These are phyloP conservation scores for Thielaviopsis punctulata DNA, from an alignment of 2,329 filamentous ascomycete species.

Conservation along the genomic window DNA sequence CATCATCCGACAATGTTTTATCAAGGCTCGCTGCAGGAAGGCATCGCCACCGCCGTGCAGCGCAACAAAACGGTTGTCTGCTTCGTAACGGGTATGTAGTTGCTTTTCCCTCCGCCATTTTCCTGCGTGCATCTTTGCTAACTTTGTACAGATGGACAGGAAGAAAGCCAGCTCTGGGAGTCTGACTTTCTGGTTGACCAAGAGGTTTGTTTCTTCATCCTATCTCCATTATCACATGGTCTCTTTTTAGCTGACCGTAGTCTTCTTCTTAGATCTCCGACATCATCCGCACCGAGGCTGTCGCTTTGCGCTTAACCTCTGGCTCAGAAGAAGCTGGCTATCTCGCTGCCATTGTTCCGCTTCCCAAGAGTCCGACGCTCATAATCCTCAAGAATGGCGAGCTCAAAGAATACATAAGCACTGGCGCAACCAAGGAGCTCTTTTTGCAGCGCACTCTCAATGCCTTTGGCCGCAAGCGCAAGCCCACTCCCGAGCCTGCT, in stretches of 20 bases:
- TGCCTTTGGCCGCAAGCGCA: conserved; percentile 18
- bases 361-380: conserved; percentile 62
- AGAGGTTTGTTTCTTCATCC: conserved; percentile 22
- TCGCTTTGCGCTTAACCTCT: conserved; percentile 52
- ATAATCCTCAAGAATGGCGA: conserved; percentile 67
- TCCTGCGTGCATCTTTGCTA: not conserved
- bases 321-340: conserved; percentile 70
- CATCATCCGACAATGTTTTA: conserved; percentile 50
- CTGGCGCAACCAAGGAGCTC: conserved; percentile 45
- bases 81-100: conserved; percentile 62
- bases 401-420: conserved; percentile 57
- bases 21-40: conserved; percentile 60
- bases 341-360: conserved; percentile 63
- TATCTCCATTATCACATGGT: not conserved
- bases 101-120: not conserved
- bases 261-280: conserved; percentile 31
- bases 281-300: conserved; percentile 41
- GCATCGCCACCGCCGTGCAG: conserved; percentile 58
- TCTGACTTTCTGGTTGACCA: conserved; percentile 44
- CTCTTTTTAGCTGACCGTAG: conserved; percentile 12
- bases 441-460: conserved; percentile 34
- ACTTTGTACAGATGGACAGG: conserved; percentile 39
- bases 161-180: conserved; percentile 59
- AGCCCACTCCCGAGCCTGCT: conserved; percentile 8
- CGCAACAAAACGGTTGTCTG: conserved; percentile 66